Evolutionary conservation across 1,139 yeast genomes (phyloP).

Genomic region (Suhomyces panamericanus): DNA sequence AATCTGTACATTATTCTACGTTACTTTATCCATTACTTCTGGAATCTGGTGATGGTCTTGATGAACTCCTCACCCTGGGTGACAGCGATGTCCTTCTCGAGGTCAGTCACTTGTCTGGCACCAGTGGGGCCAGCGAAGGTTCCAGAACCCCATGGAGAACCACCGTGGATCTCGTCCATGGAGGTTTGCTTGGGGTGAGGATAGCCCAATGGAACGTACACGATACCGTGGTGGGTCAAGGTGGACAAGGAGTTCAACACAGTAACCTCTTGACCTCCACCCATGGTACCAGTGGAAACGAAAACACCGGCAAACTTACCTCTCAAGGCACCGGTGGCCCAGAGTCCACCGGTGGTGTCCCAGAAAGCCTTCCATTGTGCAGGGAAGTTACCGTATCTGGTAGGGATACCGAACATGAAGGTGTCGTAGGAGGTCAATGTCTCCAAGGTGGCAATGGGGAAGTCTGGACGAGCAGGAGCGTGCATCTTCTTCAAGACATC

Average conservation of each 20-base stretch:
- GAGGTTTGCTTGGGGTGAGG: constrained; percentile 58
- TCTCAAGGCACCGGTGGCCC: constrained; percentile 73
- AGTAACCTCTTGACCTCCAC: constrained; percentile 84
- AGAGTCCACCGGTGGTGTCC: constrained; percentile 79
- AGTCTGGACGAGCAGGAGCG: constrained; percentile 64
- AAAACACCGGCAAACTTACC: constrained; percentile 80
- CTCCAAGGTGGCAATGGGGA: constrained; percentile 67
- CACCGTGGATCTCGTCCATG: constrained; percentile 74
- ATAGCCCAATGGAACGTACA: constrained; percentile 80
- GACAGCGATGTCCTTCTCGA: constrained; percentile 63
- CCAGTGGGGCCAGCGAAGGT: constrained; percentile 78
- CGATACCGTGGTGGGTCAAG: constrained; percentile 76
- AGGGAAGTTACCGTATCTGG: constrained; percentile 80
- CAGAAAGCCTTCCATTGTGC: constrained; percentile 81
- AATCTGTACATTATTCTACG: neutral
- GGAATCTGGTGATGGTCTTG: constrained; percentile 34
- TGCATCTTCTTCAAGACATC: constrained; percentile 61
- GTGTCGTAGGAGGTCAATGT: constrained; percentile 68
- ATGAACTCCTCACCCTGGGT: constrained; percentile 68
- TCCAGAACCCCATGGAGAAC: constrained; percentile 91
- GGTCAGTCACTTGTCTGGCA: constrained; percentile 65
- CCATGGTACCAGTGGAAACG: constrained; percentile 77
- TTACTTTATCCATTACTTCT: neutral
- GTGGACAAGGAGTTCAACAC: constrained; percentile 63
- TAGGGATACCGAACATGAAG: constrained; percentile 78